These are phyloP conservation scores for Saccharomyces pastorianus DNA, from an alignment of 1,139 yeast genomes.

Conservation along the genomic window DNA sequence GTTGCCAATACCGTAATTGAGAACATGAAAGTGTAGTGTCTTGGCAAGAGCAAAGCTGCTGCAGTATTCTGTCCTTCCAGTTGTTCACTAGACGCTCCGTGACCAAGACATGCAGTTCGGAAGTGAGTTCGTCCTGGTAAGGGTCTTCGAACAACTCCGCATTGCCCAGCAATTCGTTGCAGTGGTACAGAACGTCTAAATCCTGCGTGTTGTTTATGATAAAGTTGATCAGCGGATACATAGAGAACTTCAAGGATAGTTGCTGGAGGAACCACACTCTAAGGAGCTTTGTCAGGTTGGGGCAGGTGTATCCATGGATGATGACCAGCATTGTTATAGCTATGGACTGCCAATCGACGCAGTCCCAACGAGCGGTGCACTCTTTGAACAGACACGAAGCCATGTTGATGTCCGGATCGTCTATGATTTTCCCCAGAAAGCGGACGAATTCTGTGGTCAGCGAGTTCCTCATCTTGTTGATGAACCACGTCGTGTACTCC, in stretches of 20 bases:
- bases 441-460: conserved; percentile 7
- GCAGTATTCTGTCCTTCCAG: conserved; percentile 21
- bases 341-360: conserved; percentile 8
- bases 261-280: conserved; percentile 15
- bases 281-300: conserved; percentile 7
- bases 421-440: conserved; percentile 8
- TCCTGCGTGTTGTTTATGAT: conserved; percentile 10
- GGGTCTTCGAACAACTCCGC: conserved; percentile 9
- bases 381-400: conserved; percentile 5
- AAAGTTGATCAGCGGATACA: conserved; percentile 19
- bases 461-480: conserved; percentile 9
- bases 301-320: conserved; percentile 1
- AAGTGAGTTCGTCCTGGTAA: conserved; percentile 15
- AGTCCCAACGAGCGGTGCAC: conserved; percentile 2
- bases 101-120: conserved; percentile 16
- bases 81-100: conserved; percentile 16
- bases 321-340: conserved; percentile 7
- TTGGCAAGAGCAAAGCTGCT: conserved; percentile 16
- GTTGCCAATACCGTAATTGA: conserved; percentile 23
- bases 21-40: conserved; percentile 20
- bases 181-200: conserved; percentile 13
- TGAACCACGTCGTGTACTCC: conserved; percentile 14
- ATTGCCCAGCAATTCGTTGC: conserved; percentile 14
- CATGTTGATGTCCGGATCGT: conserved; percentile 5
- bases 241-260: conserved; percentile 8